These are phyloP conservation scores for Neoboletus magnificus DNA, from an alignment of 768 basidiomycete genomes.

Conservation along the genomic window DNA sequence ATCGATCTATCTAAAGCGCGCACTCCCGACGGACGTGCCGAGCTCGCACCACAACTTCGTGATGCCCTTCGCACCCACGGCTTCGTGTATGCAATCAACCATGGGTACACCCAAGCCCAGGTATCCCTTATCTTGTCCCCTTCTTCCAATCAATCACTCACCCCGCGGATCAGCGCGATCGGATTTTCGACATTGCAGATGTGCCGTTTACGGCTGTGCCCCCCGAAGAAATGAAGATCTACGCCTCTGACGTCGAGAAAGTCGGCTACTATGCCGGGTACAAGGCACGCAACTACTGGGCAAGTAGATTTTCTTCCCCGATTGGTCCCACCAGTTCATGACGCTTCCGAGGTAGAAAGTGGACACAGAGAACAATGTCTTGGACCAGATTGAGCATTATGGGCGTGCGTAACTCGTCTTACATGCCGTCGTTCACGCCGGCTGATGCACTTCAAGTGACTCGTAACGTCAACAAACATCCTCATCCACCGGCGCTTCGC, in stretches of 20 bases:
- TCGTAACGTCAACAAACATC: conserved; percentile 39
- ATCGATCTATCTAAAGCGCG: conserved; percentile 47
- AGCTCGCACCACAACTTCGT: conserved; percentile 40
- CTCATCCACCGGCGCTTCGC: conserved; percentile 46
- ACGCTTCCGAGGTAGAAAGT: conserved; percentile 42
- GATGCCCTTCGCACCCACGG: conserved; percentile 44
- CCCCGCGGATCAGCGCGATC: conserved; percentile 34
- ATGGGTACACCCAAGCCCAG: conserved; percentile 39
- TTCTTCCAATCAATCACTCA: conserved; percentile 11
- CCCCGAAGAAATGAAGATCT: conserved; percentile 41
- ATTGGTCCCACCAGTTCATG: not conserved
- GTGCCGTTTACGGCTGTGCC: conserved; percentile 41
- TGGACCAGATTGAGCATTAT: conserved; percentile 63
- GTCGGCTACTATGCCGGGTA: conserved; percentile 49
- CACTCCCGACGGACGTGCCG: conserved; percentile 39
- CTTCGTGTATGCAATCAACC: conserved; percentile 40
- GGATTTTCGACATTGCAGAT: conserved; percentile 49
- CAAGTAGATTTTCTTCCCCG: conserved; percentile 13
- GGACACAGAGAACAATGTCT: conserved; percentile 45
- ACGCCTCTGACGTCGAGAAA: conserved; percentile 37
- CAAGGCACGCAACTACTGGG: conserved; percentile 49
- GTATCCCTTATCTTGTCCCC: conserved; percentile 5
- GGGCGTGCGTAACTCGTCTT: conserved; percentile 38
- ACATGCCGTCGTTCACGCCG: not conserved
- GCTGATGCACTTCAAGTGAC: conserved; percentile 37